Base-by-base conservation (phyloP, 129 eudicot species). In the Centaurea solstitialis region DNA sequence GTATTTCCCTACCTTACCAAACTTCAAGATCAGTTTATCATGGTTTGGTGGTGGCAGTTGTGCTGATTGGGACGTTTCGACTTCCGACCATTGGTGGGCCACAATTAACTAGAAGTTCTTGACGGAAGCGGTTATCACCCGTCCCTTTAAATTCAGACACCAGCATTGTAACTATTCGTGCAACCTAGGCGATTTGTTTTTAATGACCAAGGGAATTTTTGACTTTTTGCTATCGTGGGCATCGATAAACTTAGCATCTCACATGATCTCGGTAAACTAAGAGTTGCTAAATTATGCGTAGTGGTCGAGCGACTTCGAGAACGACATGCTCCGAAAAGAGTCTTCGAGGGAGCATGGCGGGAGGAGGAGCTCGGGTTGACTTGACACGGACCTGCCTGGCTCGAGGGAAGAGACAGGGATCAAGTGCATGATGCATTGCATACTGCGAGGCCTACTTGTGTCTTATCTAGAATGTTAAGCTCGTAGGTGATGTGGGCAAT, bases 341-440 rank as follows among this genome's bases (percentile, higher is more conserved):
- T 93, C 97, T 57, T 90, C 97, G 0, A 93, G 87, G 73, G 93
- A 80, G 37, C 96, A 87, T 6, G 96, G 89, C 3, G 90, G 93
- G 24, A 93, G 89, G 45, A 93, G 93, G 17, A 87, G 88, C 76
- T 93, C 93, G 5, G 96, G 97, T 68, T 93, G 93, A 9, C 96
- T 96, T 7, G 96, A 96, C 30, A 90, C 96, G 0, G 79, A 21
- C 40, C 97, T n/a, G n/a, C 97, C 92, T 3, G 87, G 90, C 18
- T 93, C 96, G 20, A 93, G 86, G 8, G 97, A 68, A 26, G 97
- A 90, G 87, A 76, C 62, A 13, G 97, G 97, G 67, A 93, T 89
- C 0, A 96, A 85, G 87, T 90, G 96, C 97, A 93, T 93, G 30
- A 82, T 79, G 73, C 97, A 93, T 83, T 89, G 93, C 97, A 93